phyloP scores from a whole-genome alignment of 202 grass and related monocot genomes.

The Eragrostis tef region DNA sequence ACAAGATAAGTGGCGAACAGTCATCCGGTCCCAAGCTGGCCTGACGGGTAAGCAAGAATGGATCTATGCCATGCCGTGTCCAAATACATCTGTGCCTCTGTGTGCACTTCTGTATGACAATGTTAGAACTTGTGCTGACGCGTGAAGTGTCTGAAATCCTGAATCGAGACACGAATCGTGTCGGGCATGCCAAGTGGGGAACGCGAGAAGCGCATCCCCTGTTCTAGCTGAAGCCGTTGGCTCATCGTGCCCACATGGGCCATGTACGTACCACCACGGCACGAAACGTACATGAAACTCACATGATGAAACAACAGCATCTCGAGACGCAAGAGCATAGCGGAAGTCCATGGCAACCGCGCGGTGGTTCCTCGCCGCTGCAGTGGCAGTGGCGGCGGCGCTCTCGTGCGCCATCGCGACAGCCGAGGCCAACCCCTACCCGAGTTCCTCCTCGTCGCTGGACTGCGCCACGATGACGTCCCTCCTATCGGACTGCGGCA shows the following conservation, averaged over 20 bases:
- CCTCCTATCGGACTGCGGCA: constrained; percentile 51
- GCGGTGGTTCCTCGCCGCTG: not conserved
- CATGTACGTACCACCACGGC: not conserved
- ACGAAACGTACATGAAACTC: not conserved
- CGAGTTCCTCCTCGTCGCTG: constrained; percentile 15
- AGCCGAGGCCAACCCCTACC: not conserved
- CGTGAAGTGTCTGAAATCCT: not conserved
- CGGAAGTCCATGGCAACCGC: constrained; percentile 22
- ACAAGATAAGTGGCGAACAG: not conserved
- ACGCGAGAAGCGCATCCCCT: not conserved
- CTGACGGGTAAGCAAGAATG: not conserved
- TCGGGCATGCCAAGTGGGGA: not conserved
- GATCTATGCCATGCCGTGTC: not conserved
- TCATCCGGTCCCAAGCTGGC: not conserved
- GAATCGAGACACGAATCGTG: not conserved
- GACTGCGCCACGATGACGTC: constrained; percentile 67
- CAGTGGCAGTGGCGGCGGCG: too few species aligned
- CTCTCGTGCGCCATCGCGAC: not conserved
- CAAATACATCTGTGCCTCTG: not conserved
- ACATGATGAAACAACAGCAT: not conserved
- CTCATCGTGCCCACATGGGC: constrained; percentile 35
- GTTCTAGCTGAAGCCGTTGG: constrained; percentile 40
- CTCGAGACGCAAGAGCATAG: not conserved
- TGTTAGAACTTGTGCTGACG: not conserved
- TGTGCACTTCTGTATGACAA: not conserved